phyloP scores from a whole-genome alignment of 2,329 filamentous ascomycete genomes.

The Apiospora sp. region DNA sequence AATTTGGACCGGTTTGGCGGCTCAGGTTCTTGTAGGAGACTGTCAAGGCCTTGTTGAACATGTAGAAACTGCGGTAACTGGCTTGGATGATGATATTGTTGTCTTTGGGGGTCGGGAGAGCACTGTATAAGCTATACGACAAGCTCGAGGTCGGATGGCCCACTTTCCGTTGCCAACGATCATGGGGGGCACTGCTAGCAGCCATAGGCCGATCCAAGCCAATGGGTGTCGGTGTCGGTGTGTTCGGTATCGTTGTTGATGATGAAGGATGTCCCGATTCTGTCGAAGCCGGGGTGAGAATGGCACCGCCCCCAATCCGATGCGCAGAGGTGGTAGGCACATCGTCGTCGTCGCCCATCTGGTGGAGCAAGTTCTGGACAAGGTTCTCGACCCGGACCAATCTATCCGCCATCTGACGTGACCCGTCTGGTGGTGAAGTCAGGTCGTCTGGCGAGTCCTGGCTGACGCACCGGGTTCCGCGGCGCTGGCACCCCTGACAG shows the following conservation, averaged over 20 bases:
- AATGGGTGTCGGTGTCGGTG: background rate
- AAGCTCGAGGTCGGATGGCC: background rate
- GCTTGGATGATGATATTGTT: background rate
- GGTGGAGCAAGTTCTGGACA: background rate
- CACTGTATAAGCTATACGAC: background rate
- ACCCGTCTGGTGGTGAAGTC: background rate
- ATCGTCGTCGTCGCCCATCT: background rate
- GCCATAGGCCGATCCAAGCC: background rate
- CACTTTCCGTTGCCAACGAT: background rate
- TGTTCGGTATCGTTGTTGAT: background rate
- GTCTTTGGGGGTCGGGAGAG: background rate
- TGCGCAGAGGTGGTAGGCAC: background rate
- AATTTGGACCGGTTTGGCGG: background rate
- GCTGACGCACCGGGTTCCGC: background rate
- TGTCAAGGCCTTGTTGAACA: background rate
- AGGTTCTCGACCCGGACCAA: constrained; percentile 18
- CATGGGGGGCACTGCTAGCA: background rate
- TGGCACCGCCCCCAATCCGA: background rate
- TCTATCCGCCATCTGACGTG: constrained; percentile 17
- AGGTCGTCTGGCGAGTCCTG: background rate
- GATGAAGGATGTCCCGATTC: too few species aligned
- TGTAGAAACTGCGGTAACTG: background rate
- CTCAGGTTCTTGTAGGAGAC: background rate
- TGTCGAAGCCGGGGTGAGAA: background rate
- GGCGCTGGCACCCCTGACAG: background rate